Percentiles rank a stretch among this genome's conserved stretches.
phyloP scores from a whole-genome alignment of 805 yeast genomes.

The Cyberlindnera meyerae region DNA sequence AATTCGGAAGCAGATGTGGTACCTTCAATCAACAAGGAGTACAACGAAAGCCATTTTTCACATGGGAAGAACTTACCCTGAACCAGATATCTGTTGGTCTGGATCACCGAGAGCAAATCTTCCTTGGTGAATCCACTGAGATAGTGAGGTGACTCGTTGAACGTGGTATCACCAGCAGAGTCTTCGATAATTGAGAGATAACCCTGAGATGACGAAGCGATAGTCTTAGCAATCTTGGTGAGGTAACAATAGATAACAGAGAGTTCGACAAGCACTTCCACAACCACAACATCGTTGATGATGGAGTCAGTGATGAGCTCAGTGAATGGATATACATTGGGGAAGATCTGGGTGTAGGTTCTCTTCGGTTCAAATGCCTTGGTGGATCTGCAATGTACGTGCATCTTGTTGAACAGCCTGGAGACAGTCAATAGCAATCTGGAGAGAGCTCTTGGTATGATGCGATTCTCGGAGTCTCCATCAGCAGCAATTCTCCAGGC shows the following conservation, averaged over 20 bases:
- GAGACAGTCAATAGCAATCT: constrained; percentile 53
- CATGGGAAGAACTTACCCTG: constrained; percentile 59
- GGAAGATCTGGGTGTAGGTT: constrained; percentile 66
- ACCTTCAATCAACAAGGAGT: constrained; percentile 53
- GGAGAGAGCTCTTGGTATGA: constrained; percentile 42
- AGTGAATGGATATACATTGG: constrained; percentile 57
- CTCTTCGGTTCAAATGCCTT: constrained; percentile 51
- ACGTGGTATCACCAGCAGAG: constrained; percentile 32
- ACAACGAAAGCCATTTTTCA: constrained; percentile 68
- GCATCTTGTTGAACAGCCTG: constrained; percentile 45
- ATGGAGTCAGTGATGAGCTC: constrained; percentile 68
- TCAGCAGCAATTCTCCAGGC: constrained; percentile 32
- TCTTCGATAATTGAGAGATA: constrained; percentile 33
- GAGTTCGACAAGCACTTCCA: constrained; percentile 69
- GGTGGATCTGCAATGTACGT: constrained; percentile 40
- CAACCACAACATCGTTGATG: constrained; percentile 62
- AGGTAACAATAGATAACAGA: constrained; percentile 55
- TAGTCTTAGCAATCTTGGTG: constrained; percentile 42
- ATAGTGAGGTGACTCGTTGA: constrained; percentile 38
- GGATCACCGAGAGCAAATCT: constrained; percentile 38
- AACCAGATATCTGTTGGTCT: constrained; percentile 46
- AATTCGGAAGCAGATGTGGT: constrained; percentile 50
- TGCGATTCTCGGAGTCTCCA: constrained; percentile 29
- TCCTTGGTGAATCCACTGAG: constrained; percentile 36
- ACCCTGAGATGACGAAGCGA: constrained; percentile 22